Evolutionary conservation across 768 basidiomycete genomes (phyloP), one percentile per base, ranked within the genome.

Genomic region (Amanita rimosa): DNA sequence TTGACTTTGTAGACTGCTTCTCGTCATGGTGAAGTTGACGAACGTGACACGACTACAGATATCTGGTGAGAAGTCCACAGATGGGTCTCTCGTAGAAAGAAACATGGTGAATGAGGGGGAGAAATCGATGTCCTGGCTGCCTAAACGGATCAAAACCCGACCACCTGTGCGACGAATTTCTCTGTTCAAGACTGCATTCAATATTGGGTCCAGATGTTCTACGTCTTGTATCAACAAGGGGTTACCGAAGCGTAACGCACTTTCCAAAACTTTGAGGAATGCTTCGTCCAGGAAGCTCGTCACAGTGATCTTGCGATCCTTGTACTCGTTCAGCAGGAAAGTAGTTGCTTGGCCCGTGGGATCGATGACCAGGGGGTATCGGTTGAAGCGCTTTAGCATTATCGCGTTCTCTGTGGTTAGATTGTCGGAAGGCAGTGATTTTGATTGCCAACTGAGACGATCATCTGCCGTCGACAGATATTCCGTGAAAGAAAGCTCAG

Each of bases 21-120:
- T 80, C 0, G 96, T 99, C 95, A 99, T 99, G 22, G 94, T 95
- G 66, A 93, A 94, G 69, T 92, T 94, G 67, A 94, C 90, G 58
- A 94, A 92, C 0, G 87, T 91, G 22, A 95, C 90, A 52, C 96
- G 81, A 71, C 92, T 95, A 73, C 95, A 98, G 57, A 99, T 94
- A 63, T 99, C 96, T 3, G 96, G 93, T 10, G 95, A 89, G 67
- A 99, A 97, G 58, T 97, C 93, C 53, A 96, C 86, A 0, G 95
- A 95, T 2, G 96, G 94, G 63, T 99, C 94, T 17, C 96, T 73
- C 9, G 96, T 99, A 1, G 95, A 90, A 38, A 99, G 74, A 79
- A 99, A 99, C 91, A 99, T 94, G 4, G 91, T 96, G 74, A 99
- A 99, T n/a, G 96, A 84, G 5, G 96, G 96, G 0, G 96, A 99